Base-by-base conservation (phyloP, 495 filamentous ascomycete genomes). In the Venustampulla echinocandica region DNA sequence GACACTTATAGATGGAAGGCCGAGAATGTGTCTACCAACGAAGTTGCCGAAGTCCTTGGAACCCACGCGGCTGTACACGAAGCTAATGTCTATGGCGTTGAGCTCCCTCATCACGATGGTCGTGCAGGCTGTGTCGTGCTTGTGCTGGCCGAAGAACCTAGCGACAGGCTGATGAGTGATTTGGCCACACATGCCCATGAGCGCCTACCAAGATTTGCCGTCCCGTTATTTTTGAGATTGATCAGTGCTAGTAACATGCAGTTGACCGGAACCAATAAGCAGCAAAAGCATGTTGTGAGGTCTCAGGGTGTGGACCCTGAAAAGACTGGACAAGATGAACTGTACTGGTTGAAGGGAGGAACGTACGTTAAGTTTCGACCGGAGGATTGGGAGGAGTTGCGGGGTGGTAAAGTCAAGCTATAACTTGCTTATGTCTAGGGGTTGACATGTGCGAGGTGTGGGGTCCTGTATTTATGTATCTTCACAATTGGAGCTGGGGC, bases 1-100 rank as follows among this genome's bases (percentile, higher is more conserved):
- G 90, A 97, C 56, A 96, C 90, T 0, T 97, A 87, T 68, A 79
- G 90, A 14, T 97, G 90, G 90, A 95, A 94, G 69, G 80, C 79
- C 35, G 90, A 97, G 65, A 97, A 96, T 45, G 86, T 95, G 2
- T 84, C 80, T 7, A 92, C 90, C 0, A 80, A 82, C 17, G 90
- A 94, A 52, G 90, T 93, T 4, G 75, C 77, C 18, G 80, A 87
- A 42, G 79, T 80, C 0, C 57, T 96, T 0, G 83, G 86, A 2
- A 57, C 64, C 0, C 84, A 89, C 51, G 69, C 82, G 0, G 69
- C 69, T 0, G 69, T 95, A 11, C 59, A 73, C 19, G 89, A 95
- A 63, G 81, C 85, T 18, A 93, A 90, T 50, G 89, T 96, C 1
- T 96, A 95, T 52, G 90, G 90, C 19, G 85, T 96, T 0, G 59